Conservation (phyloP, 192 early-diverging fungal species). For the Coemansia sp. region DNA sequence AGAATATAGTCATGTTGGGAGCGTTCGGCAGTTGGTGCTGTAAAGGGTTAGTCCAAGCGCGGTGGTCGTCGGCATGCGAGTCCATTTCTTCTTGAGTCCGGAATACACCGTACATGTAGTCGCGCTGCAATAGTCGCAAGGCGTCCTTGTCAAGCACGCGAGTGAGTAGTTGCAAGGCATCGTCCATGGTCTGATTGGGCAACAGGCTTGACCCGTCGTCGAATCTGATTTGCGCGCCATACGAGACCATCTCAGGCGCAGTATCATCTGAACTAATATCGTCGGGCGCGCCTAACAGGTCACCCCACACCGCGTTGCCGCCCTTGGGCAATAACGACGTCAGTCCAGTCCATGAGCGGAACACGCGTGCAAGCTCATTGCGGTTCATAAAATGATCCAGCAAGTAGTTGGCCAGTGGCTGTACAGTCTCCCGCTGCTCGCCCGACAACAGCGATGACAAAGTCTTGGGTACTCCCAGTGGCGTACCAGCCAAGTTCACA, state of each 20-base stretch:
- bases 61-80: constrained; percentile 59
- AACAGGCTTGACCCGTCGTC: constrained; percentile 19
- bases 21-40: constrained; percentile 72
- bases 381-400: constrained; percentile 85
- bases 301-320: constrained; percentile 81
- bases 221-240: constrained; percentile 62
- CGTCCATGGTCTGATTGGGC: constrained; percentile 53
- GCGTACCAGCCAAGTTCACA: constrained; percentile 85
- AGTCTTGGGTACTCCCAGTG: constrained; percentile 86
- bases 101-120: constrained; percentile 72
- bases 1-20: constrained; percentile 77
- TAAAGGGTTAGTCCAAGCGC: constrained; percentile 80
- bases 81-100: constrained; percentile 64
- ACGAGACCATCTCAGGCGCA: constrained; percentile 35
- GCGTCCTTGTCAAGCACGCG: constrained; percentile 58
- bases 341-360: constrained; percentile 82
- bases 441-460: constrained; percentile 73
- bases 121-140: constrained; percentile 55
- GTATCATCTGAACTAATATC: constrained; percentile 43
- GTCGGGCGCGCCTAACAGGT: constrained; percentile 67
- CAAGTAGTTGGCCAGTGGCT: constrained; percentile 74
- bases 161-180: constrained; percentile 58
- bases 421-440: constrained; percentile 86
- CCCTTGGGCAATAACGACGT: constrained; percentile 83
- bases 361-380: constrained; percentile 71